Conservation (phyloP, 2,329 filamentous ascomycete genomes). For the Coniella lustricola region DNA sequence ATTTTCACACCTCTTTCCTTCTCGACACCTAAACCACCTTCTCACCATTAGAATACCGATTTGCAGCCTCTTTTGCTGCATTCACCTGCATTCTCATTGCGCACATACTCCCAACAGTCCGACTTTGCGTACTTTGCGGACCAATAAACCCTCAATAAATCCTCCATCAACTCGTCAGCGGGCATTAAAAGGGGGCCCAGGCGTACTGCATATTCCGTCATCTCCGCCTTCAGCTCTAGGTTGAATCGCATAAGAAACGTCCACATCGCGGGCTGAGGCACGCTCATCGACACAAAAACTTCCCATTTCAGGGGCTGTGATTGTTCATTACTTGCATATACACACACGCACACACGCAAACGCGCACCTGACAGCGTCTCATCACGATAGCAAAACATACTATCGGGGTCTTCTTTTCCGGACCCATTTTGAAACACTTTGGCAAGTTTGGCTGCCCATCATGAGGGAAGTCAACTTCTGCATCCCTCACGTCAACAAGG, state of each 20-base stretch:
- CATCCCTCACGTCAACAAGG: slow-evolving; percentile 97
- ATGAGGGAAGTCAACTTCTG: slow-evolving; percentile 99
- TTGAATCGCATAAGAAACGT: slow-evolving; percentile 4
- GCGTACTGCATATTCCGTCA: slow-evolving; percentile 4
- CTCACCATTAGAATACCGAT: background rate
- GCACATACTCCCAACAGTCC: background rate
- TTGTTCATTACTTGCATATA: too few species aligned
- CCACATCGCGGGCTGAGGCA: background rate
- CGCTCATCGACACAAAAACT: background rate
- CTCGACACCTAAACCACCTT: slow-evolving; percentile 3
- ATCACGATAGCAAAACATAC: background rate
- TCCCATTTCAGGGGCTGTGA: background rate
- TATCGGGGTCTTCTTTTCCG: background rate
- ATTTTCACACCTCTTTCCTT: background rate
- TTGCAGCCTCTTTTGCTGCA: background rate
- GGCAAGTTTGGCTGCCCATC: slow-evolving; percentile 35
- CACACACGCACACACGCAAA: too few species aligned
- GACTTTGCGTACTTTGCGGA: background rate
- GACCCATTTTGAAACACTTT: background rate
- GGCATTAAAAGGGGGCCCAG: slow-evolving; percentile 8
- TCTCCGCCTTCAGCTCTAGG: slow-evolving; percentile 1
- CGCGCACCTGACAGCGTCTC: background rate
- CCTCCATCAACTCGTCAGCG: slow-evolving; percentile 9
- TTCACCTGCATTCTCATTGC: background rate
- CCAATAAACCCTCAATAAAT: background rate